Evolutionary conservation across 805 yeast genomes (phyloP), one percentile per base, ranked within the genome.

Genomic region (Metschnikowia noctiluminum): DNA sequence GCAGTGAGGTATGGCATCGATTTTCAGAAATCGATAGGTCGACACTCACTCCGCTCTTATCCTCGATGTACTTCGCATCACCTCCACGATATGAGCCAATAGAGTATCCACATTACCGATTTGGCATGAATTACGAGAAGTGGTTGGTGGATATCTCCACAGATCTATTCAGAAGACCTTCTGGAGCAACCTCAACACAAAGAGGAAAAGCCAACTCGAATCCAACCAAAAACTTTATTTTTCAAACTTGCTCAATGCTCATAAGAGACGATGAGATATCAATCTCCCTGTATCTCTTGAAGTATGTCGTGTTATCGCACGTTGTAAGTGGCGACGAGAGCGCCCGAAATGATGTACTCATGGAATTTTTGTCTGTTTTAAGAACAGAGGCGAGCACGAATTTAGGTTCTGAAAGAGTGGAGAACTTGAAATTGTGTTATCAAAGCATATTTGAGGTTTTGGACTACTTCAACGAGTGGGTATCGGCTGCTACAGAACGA

Each of bases 381-480:
- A 46, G 35, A 2, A 47, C 46, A 1, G 69, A 76, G 3, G 70
- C 76, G 31, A 79, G 76, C 45, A 59, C 74, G 3, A 69, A 72
- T 7, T 76, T 78, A 14, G 81, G 51, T 12, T 44, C 82, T 28
- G 80, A 81, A 41, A 26, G 39, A 14, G 59, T 66, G 6, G 92
- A 85, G 51, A 79, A 78, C 50, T 62, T 86, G 50, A 81, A 80
- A 56, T 67, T 79, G 39, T 85, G 89, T 54, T 87, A 81, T 58
- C 87, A 87, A 50, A 73, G 89, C 0, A 77, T 90, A 0, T 89
- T 94, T 58, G 81, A 82, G 37, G 81, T 91, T 3, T 68, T 91
- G 28, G 98, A 94, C 59, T 89, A 90, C 60, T 80, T 90, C 53
- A 80, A 84, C 49, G 89, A 86, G 56, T 90, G 97, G 96, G 60